These are phyloP conservation scores for Ochetophila trinervis DNA, from an alignment of 306 rosid genomes.

Conservation along the genomic window DNA sequence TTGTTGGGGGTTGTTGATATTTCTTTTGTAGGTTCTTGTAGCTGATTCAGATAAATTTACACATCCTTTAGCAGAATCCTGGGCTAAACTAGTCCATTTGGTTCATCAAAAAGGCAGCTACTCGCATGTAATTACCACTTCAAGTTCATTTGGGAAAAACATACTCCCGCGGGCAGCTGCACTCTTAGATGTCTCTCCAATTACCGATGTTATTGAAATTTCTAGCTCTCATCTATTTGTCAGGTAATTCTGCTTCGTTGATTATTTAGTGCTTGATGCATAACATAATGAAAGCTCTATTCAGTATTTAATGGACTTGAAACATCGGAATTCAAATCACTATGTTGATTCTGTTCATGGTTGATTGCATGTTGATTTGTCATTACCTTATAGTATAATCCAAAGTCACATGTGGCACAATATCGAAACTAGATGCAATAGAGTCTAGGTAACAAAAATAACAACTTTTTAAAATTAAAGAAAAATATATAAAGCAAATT, in stretches of 20 bases:
- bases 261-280: neutral
- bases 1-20: slow-evolving; percentile 13
- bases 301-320: neutral
- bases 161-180: slow-evolving; percentile 79
- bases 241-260: slow-evolving; percentile 41
- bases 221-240: slow-evolving; percentile 61
- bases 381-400: neutral
- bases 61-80: slow-evolving; percentile 70
- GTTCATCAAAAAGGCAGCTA: slow-evolving; percentile 69
- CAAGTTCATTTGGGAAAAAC: slow-evolving; percentile 83
- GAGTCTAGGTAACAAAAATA: too few relatives aligned
- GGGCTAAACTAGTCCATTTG: slow-evolving; percentile 78
- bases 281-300: slow-evolving; percentile 3
- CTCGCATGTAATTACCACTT: slow-evolving; percentile 75
- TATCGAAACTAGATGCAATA: neutral
- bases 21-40: slow-evolving; percentile 66
- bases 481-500: too few relatives aligned
- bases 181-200: slow-evolving; percentile 80
- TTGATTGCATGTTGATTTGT: slow-evolving; percentile 14
- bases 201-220: slow-evolving; percentile 68
- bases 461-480: too few relatives aligned
- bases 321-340: neutral
- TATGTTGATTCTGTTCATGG: slow-evolving; percentile 9
- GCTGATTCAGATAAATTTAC: slow-evolving; percentile 74
- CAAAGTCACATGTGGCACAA: neutral